A percentile compares a stretch with the other conserved stretches of the same genome.
These are phyloP conservation scores for Hanseniaspora occidentalis DNA, from an alignment of 805 yeast species.

Conservation along the genomic window DNA sequence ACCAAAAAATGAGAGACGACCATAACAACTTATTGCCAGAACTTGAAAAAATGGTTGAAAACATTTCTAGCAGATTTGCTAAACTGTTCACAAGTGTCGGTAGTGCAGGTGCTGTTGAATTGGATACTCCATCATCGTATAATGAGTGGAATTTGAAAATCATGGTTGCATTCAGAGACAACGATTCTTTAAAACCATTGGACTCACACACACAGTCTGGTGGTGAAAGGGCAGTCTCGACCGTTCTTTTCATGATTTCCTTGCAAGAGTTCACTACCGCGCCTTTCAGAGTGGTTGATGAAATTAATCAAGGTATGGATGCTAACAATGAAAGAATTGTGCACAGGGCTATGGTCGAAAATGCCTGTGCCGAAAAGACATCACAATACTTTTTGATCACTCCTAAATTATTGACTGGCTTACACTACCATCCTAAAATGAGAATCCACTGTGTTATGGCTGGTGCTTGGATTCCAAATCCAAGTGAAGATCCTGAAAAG, in stretches of 20 bases:
- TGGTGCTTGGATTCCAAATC: constrained; percentile 33
- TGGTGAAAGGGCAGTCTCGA: constrained; percentile 94
- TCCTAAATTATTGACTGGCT: constrained; percentile 72
- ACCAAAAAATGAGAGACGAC: constrained; percentile 29
- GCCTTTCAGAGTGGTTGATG: constrained; percentile 93
- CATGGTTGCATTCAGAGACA: constrained; percentile 73
- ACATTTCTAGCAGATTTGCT: constrained; percentile 54
- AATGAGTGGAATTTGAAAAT: constrained; percentile 78
- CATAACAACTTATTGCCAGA: constrained; percentile 48
- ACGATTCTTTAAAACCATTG: constrained; percentile 52
- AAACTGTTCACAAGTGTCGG: constrained; percentile 62
- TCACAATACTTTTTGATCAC: constrained; percentile 89
- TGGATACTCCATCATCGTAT: constrained; percentile 30
- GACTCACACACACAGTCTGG: constrained; percentile 92
- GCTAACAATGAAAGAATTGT: constrained; percentile 80
- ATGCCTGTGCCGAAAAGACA: constrained; percentile 51
- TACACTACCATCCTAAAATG: constrained; percentile 71
- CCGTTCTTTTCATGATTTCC: constrained; percentile 81
- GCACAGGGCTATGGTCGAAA: constrained; percentile 72
- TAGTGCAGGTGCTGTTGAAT: constrained; percentile 71
- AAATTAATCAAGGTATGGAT: constrained; percentile 98
- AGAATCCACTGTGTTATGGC: constrained; percentile 76
- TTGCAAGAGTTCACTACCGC: constrained; percentile 79
- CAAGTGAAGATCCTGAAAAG: constrained; percentile 20
- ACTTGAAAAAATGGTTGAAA: constrained; percentile 36